Evolutionary conservation across 1,284 basidiomycete genomes (phyloP), one percentile per base, ranked within the genome.

Genomic region (Ceratobasidium sp.): DNA sequence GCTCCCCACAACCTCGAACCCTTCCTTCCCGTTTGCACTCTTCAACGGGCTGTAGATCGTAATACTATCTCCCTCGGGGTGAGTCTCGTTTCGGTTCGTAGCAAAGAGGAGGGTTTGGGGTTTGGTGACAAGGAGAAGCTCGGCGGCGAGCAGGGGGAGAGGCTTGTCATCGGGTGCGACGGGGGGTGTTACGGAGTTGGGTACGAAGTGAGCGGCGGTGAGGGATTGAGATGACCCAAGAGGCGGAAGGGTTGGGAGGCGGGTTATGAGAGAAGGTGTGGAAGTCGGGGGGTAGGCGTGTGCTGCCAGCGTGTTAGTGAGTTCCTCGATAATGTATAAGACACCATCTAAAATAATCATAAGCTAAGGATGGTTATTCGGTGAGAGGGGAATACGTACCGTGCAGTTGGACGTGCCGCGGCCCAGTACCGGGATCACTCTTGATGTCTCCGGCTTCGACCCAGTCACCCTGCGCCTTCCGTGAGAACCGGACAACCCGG

Each of bases 251-350:
- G 75, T 76, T 1, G 78, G 75, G 0, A 77, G 51, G 7, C 73
- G 65, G 2, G 53, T 50, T 59, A 77, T 64, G 17, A 72, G 73
- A 8, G 64, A 63, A 1, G 74, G 51, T 1, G 29, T 36, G 1
- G 53, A 63, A 1, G 54, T 27, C 3, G 50, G 31, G 84, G 87
- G 77, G 84, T 85, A 83, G 33, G 79, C 81, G 81, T 93, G 89
- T 33, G 86, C 87, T 1, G 85, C 82, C 48, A 93, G 78, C 56
- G 85, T 83, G 77, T 84, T 90, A 19, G 84, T 85, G 54, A 94
- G 85, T 80, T 93, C 92, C 19, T 89, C 84, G 1, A 92, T 77
- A 0, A 90, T 89, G 79, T 91, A 93, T 27, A 93, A 75, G 14
- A 74, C 62, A 29, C 66, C 75, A 54, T 76, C 78, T 79, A 36